Percentiles rank a stretch among this genome's conserved stretches.
Evolutionary conservation across 1,284 basidiomycete genomes (phyloP).

Genomic region (Trametes versicolor): DNA sequence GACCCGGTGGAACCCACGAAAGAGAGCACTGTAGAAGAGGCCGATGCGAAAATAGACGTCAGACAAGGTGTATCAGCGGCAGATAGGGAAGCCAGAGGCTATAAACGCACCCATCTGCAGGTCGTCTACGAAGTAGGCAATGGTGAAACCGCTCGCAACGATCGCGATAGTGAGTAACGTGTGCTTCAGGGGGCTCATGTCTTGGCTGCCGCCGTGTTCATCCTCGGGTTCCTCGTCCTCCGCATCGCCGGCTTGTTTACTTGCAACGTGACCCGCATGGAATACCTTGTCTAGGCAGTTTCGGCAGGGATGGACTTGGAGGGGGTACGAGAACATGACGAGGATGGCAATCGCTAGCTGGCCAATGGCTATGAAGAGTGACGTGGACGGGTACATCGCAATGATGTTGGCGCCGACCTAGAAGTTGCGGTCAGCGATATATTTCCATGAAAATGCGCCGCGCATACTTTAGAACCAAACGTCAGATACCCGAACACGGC

Average conservation of each 20-base stretch:
- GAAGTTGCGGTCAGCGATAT: slow-evolving; percentile 7
- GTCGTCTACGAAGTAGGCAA: slow-evolving; percentile 88
- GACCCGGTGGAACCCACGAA: slow-evolving; percentile 98
- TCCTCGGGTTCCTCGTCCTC: slow-evolving; percentile 58
- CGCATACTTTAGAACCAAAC: slow-evolving; percentile 84
- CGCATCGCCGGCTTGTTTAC: slow-evolving; percentile 27
- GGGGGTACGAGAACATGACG: slow-evolving; percentile 91
- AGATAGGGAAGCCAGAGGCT: neutral
- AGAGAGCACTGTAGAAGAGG: slow-evolving; percentile 73
- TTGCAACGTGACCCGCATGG: slow-evolving; percentile 50
- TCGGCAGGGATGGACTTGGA: slow-evolving; percentile 94
- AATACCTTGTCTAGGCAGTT: slow-evolving; percentile 94
- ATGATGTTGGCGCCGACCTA: slow-evolving; percentile 93
- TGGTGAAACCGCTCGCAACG: slow-evolving; percentile 73
- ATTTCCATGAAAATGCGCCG: neutral
- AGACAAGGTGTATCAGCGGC: neutral
- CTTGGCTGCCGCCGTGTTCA: slow-evolving; percentile 63
- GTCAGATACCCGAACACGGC: slow-evolving; percentile 93
- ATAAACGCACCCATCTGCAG: slow-evolving; percentile 78
- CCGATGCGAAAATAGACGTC: slow-evolving; percentile 3
- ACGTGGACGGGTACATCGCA: slow-evolving; percentile 95
- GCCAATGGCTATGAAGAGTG: slow-evolving; percentile 91
- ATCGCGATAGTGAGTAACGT: slow-evolving; percentile 79
- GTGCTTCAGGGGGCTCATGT: slow-evolving; percentile 83
- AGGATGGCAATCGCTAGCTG: slow-evolving; percentile 93